Evolutionary conservation across 2,329 filamentous ascomycete species (phyloP), one percentile per base, ranked within the genome.

Genomic region (Botrytis galanthina): DNA sequence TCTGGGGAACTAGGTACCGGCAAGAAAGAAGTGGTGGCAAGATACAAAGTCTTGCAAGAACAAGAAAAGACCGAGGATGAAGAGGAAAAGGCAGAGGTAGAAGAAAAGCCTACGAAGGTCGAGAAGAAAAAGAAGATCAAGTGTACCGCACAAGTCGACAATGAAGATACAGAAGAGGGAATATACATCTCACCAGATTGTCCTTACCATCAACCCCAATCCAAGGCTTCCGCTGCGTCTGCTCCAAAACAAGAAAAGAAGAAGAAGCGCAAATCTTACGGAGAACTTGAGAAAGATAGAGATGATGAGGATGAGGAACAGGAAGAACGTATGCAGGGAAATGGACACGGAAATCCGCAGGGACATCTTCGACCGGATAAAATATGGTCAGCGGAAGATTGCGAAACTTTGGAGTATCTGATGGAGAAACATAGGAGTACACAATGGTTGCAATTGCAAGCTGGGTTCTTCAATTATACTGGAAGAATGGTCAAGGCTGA

Each of bases 401-500:
- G 80, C 74, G 72, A 77, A 9, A 69, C 78, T 2, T 66, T 82
- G 10, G 78, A 80, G 73, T 74, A 77, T 60, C 44, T 82, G 61
- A 74, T 77, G 69, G 73, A 68, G 39, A 73, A 75, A 35, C 77
- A 81, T 67, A 54, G 64, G 8, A 66, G 77, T 46, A 70, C 79
- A 9, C 81, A 79, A 71, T 82, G 80, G 80, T 51, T 78, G 60
- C 75, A 79, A 29, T 74, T 82, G 14, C 80, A 81, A 66, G 77
- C 78, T 51, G 74, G 70, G 1, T 81, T 82, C 64, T 81, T 75
- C n/a, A 81, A 80, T 69, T 78, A 75, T 73, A 81, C 80, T 14
- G 80, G 79, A 2, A 73, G 80, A 39, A 80, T 80, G 79, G 70
- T 82, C 4, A 71, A 61, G 18, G 75, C 76, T 48, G 76, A 78